phyloP scores from a whole-genome alignment of 2,329 filamentous ascomycete genomes.

The Exophiala sp. region DNA sequence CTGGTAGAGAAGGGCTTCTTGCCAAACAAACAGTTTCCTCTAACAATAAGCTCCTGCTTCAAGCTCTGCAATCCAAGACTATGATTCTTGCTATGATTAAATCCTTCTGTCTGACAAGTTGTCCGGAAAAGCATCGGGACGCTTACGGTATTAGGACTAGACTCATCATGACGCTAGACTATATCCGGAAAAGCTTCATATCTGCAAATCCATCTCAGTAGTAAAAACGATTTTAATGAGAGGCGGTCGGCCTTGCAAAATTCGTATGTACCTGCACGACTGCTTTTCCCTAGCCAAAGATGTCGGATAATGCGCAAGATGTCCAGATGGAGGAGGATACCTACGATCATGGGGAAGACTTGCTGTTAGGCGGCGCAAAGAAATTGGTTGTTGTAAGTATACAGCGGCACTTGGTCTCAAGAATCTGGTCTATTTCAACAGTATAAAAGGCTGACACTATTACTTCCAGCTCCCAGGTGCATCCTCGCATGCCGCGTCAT shows the following conservation, averaged over 20 bases:
- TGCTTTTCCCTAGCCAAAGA: background rate
- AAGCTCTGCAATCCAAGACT: too few species aligned
- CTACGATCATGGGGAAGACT: slow-evolving; percentile 18
- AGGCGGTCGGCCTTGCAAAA: background rate
- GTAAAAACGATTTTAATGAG: background rate
- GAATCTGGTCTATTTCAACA: background rate
- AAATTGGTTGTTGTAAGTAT: slow-evolving; percentile 26
- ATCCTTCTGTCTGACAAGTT: background rate
- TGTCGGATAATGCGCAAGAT: slow-evolving; percentile 10
- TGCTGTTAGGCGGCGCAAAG: slow-evolving; percentile 21
- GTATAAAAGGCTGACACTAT: background rate
- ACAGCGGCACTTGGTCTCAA: background rate
- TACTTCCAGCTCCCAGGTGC: slow-evolving; percentile 68
- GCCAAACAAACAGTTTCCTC: too few species aligned
- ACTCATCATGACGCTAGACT: background rate
- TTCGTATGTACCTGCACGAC: background rate
- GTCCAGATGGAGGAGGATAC: slow-evolving; percentile 9
- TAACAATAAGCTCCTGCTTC: too few species aligned
- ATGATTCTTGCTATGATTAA: background rate
- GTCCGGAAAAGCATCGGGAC: too few species aligned
- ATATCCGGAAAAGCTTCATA: background rate
- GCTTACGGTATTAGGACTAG: background rate
- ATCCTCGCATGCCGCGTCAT: slow-evolving; percentile 80
- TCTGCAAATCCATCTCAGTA: background rate
- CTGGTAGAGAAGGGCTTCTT: too few species aligned